Conservation (phyloP, 108 stramenopile genomes). For the Skeletonema costatum region DNA sequence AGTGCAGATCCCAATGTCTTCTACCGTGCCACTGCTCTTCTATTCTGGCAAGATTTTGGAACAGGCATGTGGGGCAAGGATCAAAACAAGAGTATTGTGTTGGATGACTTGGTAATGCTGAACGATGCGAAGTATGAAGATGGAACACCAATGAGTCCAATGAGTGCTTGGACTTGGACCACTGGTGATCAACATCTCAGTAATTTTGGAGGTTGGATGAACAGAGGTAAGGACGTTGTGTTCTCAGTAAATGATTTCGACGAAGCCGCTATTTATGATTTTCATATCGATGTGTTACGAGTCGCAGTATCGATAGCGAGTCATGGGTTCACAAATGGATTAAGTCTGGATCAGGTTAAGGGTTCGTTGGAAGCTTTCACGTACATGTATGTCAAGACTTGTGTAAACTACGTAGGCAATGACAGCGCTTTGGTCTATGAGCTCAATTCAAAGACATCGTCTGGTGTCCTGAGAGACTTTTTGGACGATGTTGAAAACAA, state of each 20-base stretch:
- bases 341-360: conserved; percentile 24
- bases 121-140: conserved; percentile 37
- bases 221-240: conserved; percentile 60
- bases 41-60: conserved; percentile 68
- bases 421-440: conserved; percentile 50
- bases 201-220: conserved; percentile 68
- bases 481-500: conserved; percentile 38
- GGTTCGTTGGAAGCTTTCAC: conserved; percentile 51
- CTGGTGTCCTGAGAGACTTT: conserved; percentile 49
- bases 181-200: conserved; percentile 74
- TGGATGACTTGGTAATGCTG: conserved; percentile 32
- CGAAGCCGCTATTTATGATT: conserved; percentile 70
- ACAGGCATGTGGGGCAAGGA: conserved; percentile 31
- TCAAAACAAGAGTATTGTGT: conserved; percentile 17
- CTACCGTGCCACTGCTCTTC: conserved; percentile 58
- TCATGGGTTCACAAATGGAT: conserved; percentile 59
- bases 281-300: conserved; percentile 65
- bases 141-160: conserved; percentile 36
- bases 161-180: conserved; percentile 66
- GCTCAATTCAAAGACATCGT: conserved; percentile 47
- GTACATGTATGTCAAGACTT: conserved; percentile 52
- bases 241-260: conserved; percentile 77
- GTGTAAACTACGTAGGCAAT: conserved; percentile 55
- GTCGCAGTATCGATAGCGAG: conserved; percentile 59
- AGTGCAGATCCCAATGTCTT: conserved; percentile 54